Base-by-base conservation (phyloP, 495 filamentous ascomycete genomes). In the Ascodesmis nigricans region DNA sequence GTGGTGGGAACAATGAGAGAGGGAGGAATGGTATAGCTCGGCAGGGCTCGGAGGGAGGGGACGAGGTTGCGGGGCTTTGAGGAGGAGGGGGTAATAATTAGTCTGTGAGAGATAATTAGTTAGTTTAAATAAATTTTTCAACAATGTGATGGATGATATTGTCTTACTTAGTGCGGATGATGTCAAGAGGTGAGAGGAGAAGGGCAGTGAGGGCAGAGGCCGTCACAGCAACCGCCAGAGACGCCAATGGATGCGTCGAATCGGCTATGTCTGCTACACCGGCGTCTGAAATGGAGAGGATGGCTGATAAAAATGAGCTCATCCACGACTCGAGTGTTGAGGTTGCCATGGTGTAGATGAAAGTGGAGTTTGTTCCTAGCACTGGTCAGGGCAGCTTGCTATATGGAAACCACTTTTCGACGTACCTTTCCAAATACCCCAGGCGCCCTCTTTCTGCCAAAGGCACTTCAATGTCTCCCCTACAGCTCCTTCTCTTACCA, bases 401-500 rank as follows among this genome's bases (percentile, higher is more conserved):
- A 71, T 78, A 1, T 69, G 64, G 50, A 73, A 61, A 0, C 79
- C 79, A 36, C n/a, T n/a, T n/a, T n/a, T n/a, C n/a, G n/a, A n/a
- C n/a, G n/a, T 72, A 77, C 74, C 80, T 58, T 93, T 93, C 82
- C 83, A 97, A 0, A 91, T 71, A 4, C 87, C 90, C 63, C 76
- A 81, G 5, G 74, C 73, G 5, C 78, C 78, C 52, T 90, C 87
- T 42, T 74, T 80, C n/a, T 65, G 58, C 82, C 83, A 95, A 7
- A 92, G 19, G 5, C 47, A 47, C 29, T 46, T 52, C 8, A 52
- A 20, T 21, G 41, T 39, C 13, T 52, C 47, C n/a, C 43, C 33
- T 6, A 52, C 34, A 4, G 43, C 33, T 21, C 34, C 35, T 2
- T 37, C 32, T 2, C 40, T 35, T 1, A 15, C 19, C 13, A 32